These are phyloP conservation scores for Hemileia vastatrix DNA, from an alignment of 1,284 basidiomycete genomes.

Conservation along the genomic window DNA sequence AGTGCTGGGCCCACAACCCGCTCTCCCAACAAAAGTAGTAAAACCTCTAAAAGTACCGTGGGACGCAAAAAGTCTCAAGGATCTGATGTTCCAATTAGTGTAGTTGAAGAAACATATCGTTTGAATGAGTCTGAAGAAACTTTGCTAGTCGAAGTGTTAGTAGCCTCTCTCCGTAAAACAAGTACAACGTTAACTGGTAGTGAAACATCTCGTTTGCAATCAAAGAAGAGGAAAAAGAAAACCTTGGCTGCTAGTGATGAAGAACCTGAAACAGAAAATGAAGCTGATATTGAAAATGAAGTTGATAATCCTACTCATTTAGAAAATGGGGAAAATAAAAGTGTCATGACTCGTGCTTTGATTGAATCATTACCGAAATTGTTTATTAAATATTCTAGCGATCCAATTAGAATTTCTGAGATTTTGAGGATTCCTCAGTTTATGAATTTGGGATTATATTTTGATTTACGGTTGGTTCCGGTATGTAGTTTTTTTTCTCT, in stretches of 20 bases:
- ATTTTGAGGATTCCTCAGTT: conserved; percentile 69
- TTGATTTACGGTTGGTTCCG: conserved; percentile 79
- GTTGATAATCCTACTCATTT: conserved; percentile 65
- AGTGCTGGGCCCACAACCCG: no score
- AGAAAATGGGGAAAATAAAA: no score
- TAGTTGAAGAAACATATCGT: conserved; percentile 46
- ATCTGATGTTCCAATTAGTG: no score
- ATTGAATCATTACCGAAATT: conserved; percentile 79
- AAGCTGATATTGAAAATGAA: conserved; percentile 49
- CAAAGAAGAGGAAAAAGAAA: conserved; percentile 11
- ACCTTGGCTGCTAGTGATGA: neutral
- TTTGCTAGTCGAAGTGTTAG: conserved; percentile 68
- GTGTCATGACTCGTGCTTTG: conserved; percentile 68
- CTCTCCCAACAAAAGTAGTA: no score
- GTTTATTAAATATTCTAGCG: conserved; percentile 86
- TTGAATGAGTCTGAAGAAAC: conserved; percentile 71
- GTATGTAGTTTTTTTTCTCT: conserved; percentile 2
- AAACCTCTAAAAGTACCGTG: no score
- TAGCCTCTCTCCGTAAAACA: conserved; percentile 55
- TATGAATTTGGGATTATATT: conserved; percentile 81
- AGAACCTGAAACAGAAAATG: neutral
- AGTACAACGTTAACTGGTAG: conserved; percentile 53
- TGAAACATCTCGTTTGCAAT: neutral
- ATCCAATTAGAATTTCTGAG: conserved; percentile 68
- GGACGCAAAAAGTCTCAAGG: no score